phyloP scores from a whole-genome alignment of 164 flowering plant genomes.

The Tetracentron sinense region DNA sequence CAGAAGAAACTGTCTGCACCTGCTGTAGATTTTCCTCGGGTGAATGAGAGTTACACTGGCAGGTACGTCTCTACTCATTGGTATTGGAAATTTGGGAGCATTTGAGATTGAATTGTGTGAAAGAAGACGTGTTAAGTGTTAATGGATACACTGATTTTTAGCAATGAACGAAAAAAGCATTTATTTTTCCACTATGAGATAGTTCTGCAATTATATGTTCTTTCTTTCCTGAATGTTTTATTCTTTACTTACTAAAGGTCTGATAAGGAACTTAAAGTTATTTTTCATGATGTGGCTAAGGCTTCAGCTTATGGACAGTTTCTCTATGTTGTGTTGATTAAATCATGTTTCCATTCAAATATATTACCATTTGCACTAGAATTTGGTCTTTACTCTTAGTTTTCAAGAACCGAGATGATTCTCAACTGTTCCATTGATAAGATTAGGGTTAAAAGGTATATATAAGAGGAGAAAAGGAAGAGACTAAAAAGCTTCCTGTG shows the following conservation, averaged over 20 bases:
- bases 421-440: no score
- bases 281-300: neutral
- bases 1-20: conserved; percentile 75
- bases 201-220: no score
- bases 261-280: neutral
- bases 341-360: no score
- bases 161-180: neutral
- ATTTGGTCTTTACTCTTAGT: no score
- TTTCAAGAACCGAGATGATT: no score
- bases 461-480: no score
- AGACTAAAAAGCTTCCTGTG: no score
- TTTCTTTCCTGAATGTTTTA: neutral
- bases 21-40: conserved; percentile 89
- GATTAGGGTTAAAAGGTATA: no score
- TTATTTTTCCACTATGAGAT: no score
- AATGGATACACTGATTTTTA: neutral
- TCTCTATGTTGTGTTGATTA: neutral
- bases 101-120: neutral
- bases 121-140: neutral
- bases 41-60: conserved; percentile 89
- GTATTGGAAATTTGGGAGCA: neutral
- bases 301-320: neutral
- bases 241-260: neutral
- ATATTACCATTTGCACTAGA: no score
- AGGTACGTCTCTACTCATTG: conserved; percentile 37